Conservation (phyloP, 768 basidiomycete genomes). For the Phylloporus sp. region DNA sequence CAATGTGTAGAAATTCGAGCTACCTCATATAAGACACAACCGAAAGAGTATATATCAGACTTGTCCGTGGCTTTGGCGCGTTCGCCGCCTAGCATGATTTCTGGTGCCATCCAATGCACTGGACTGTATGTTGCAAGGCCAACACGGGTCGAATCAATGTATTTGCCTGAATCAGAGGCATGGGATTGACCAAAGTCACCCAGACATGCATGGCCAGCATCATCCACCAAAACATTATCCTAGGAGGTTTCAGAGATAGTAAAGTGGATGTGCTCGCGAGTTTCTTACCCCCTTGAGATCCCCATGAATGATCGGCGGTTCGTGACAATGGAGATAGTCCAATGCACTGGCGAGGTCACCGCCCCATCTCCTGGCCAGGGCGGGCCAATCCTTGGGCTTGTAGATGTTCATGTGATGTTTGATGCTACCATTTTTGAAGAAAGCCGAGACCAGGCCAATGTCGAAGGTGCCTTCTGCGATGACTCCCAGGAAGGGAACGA, state of each 20-base stretch:
- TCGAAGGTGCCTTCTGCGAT: background rate
- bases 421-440: slow-evolving; percentile 21
- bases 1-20: background rate
- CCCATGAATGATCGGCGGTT: slow-evolving; percentile 35
- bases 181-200: slow-evolving; percentile 28
- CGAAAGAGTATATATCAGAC: slow-evolving; percentile 27
- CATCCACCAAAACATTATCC: slow-evolving; percentile 24
- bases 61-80: slow-evolving; percentile 5
- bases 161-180: slow-evolving; percentile 20
- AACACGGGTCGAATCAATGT: slow-evolving; percentile 22
- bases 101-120: slow-evolving; percentile 27
- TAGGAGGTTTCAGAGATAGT: slow-evolving; percentile 4
- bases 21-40: slow-evolving; percentile 31
- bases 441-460: slow-evolving; percentile 24
- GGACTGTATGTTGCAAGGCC: slow-evolving; percentile 9
- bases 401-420: background rate
- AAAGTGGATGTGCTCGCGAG: background rate
- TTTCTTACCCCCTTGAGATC: slow-evolving; percentile 36
- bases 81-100: slow-evolving; percentile 11
- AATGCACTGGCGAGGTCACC: slow-evolving; percentile 20
- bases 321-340: slow-evolving; percentile 20
- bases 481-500: slow-evolving; percentile 25
- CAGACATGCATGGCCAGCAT: slow-evolving; percentile 13
- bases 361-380: slow-evolving; percentile 7
- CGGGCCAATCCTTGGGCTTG: background rate